These are phyloP conservation scores for Cyberlindnera amylophila DNA, from an alignment of 805 yeast species.

Conservation along the genomic window DNA sequence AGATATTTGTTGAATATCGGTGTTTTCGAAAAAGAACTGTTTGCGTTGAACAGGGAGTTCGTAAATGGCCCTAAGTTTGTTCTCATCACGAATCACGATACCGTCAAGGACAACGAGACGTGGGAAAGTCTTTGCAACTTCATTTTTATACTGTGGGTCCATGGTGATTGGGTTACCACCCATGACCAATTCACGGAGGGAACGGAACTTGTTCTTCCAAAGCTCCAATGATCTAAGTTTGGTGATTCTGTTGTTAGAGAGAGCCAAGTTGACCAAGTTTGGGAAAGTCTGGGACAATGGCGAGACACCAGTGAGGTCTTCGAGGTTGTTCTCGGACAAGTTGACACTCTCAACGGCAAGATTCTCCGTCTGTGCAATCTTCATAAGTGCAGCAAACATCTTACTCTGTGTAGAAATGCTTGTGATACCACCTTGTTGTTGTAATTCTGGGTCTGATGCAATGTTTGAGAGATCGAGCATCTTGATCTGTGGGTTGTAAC, in stretches of 20 bases:
- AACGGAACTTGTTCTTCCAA: constrained; percentile 73
- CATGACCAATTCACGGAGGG: constrained; percentile 72
- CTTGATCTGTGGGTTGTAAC: constrained; percentile 63
- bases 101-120: constrained; percentile 76
- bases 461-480: constrained; percentile 68
- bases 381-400: constrained; percentile 87
- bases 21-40: constrained; percentile 78
- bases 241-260: constrained; percentile 69
- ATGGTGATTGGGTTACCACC: constrained; percentile 68
- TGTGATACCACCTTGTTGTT: constrained; percentile 64
- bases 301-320: constrained; percentile 55
- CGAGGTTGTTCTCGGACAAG: constrained; percentile 60
- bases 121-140: constrained; percentile 75
- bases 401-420: constrained; percentile 63
- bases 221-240: constrained; percentile 58
- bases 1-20: constrained; percentile 62
- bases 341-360: constrained; percentile 62
- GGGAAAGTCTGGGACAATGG: constrained; percentile 77
- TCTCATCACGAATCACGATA: constrained; percentile 69
- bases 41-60: constrained; percentile 52
- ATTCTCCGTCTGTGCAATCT: constrained; percentile 58
- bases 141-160: constrained; percentile 48
- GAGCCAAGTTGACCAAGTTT: constrained; percentile 66
- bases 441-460: constrained; percentile 58
- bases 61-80: constrained; percentile 46